Percentiles rank a stretch among this genome's conserved stretches.
Conservation (phyloP, 306 rosid genomes). For the Lagenaria siceraria region DNA sequence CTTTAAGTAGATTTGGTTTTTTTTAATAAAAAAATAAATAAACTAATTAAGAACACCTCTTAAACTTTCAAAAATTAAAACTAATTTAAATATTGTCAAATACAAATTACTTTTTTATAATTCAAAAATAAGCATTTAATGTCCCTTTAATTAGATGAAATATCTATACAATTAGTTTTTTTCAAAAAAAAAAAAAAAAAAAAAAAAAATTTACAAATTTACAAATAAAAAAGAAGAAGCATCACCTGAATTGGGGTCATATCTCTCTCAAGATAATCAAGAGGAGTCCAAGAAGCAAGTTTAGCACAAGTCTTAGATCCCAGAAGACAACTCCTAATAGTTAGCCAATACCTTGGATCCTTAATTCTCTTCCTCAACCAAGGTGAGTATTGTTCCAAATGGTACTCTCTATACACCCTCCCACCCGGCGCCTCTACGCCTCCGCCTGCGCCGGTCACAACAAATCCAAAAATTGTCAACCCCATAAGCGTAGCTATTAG, state of each 20-base stretch:
- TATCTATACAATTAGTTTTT: too few relatives aligned
- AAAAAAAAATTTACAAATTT: not conserved
- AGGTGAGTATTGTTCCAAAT: conserved; percentile 53
- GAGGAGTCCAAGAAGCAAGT: conserved; percentile 59
- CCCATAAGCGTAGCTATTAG: conserved; percentile 49
- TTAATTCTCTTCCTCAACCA: conserved; percentile 70
- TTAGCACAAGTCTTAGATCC: conserved; percentile 69
- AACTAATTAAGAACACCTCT: too few relatives aligned
- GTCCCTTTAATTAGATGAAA: too few relatives aligned
- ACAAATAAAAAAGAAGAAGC: not conserved
- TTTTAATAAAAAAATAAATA: too few relatives aligned
- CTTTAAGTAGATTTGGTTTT: too few relatives aligned
- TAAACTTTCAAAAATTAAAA: too few relatives aligned
- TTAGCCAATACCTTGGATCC: conserved; percentile 57
- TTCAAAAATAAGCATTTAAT: too few relatives aligned
- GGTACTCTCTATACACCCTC: conserved; percentile 66
- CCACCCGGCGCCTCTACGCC: conserved; percentile 70
- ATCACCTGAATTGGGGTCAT: conserved; percentile 79
- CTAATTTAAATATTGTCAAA: too few relatives aligned
- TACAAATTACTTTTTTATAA: too few relatives aligned
- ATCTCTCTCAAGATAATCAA: conserved; percentile 72
- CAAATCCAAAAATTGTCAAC: conserved; percentile 73
- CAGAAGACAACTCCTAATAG: conserved; percentile 54
- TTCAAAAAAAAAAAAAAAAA: too few relatives aligned
- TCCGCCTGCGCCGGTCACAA: conserved; percentile 55